Evolutionary conservation across 129 eudicot species (phyloP), one percentile per base, ranked within the genome.

Genomic region (Escallonia rubra): DNA sequence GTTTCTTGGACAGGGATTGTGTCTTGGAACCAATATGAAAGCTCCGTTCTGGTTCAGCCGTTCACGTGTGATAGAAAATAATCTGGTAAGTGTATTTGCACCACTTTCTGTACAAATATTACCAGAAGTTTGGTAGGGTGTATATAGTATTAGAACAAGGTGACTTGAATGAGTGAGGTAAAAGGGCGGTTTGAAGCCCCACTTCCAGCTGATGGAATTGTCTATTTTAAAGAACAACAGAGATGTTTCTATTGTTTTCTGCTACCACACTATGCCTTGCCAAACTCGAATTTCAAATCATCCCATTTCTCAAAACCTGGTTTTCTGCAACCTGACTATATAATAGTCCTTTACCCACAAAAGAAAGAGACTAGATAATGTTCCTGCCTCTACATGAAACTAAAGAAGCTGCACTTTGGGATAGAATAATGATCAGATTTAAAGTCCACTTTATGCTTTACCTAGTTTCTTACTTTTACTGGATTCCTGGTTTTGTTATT

Each of bases 401-500:
- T 68, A 38, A 68, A 71, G 57, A 70, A 45, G 42, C 48, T 11
- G 13, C 5, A 38, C 54, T 12, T 12, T 15, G 43, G 64, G 51
- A 57, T 43, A 62, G 76, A 68, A 74, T 46, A 46, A 46, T 46
- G 63, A 39, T 66, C 10, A 53, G 61, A 84, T 76, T 75, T 70
- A 63, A 76, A 75, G 79, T 69, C 69, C 62, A 65, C 78, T 70
- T 76, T 57, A 72, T 50, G 73, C 81, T 69, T 69, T 12, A 43
- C 23, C 63, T 40, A 57, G 50, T 64, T 71, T 9, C 56, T 80
- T 76, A 76, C 85, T 83, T 85, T 75, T 75, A 78, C 90, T 69
- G 82, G 82, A 85, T 78, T 84, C 81, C 90, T 70, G 87, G 84
- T 69, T n/a, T 72, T 75, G 76, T 78, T 74, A 70, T 62, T 59